Percentiles rank a stretch among this genome's conserved stretches.
phyloP scores from a whole-genome alignment of 257 asterid species.

The Buddleja alternifolia region DNA sequence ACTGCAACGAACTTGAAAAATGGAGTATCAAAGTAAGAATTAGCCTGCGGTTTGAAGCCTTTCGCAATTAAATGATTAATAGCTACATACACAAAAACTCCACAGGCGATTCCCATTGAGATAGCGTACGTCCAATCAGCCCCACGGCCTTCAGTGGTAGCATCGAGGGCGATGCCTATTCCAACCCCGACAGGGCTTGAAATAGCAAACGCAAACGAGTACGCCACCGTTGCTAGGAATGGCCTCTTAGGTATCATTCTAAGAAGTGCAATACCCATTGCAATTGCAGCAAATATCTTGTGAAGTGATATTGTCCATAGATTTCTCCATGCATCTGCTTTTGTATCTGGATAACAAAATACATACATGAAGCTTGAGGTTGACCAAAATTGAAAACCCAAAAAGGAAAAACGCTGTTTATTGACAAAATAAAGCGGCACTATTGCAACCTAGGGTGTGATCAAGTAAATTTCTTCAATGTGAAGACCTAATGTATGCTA shows the following conservation, averaged over 20 bases:
- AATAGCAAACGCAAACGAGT: constrained; percentile 79
- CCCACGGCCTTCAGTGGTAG: constrained; percentile 61
- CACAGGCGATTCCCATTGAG: constrained; percentile 84
- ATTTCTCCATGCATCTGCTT: constrained; percentile 80
- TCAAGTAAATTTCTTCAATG: no score
- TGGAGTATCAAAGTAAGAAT: constrained; percentile 57
- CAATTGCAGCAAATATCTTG: constrained; percentile 88
- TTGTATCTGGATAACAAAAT: constrained; percentile 43
- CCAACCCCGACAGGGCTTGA: constrained; percentile 90
- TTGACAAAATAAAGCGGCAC: no score
- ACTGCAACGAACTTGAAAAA: constrained; percentile 79
- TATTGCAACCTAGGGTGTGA: no score
- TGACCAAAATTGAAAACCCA: no score
- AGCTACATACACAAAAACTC: constrained; percentile 79
- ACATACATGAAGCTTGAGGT: no score
- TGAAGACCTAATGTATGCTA: no score
- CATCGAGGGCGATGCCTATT: constrained; percentile 85
- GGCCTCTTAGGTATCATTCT: constrained; percentile 90
- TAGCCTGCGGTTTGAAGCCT: constrained; percentile 61
- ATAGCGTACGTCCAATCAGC: constrained; percentile 90
- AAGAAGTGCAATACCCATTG: constrained; percentile 90
- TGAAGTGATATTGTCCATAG: constrained; percentile 87
- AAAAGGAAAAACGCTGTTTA: no score
- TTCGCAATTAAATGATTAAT: constrained; percentile 75
- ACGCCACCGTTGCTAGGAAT: constrained; percentile 56